Evolutionary conservation across 768 basidiomycete genomes (phyloP).

Genomic region (Pleurotus pulmonarius): DNA sequence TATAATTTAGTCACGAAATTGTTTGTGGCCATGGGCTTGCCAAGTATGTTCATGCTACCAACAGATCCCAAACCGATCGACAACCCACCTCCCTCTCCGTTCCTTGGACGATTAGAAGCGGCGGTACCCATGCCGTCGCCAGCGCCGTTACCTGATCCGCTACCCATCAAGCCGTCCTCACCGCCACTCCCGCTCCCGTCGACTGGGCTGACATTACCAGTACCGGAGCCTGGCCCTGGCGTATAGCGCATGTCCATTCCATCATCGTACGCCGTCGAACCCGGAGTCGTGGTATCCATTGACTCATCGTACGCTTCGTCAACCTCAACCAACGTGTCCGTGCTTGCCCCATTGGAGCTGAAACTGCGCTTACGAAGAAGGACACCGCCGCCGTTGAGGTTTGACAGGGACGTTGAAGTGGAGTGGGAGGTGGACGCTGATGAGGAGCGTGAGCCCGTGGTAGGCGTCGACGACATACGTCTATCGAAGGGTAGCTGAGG

Average conservation of each 20-base stretch:
- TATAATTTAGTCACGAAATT: slow-evolving; percentile 90
- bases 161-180: slow-evolving; percentile 14
- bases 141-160: slow-evolving; percentile 6
- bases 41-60: slow-evolving; percentile 51
- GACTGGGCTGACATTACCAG: slow-evolving; percentile 45
- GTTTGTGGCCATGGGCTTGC: slow-evolving; percentile 68
- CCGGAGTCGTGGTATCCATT: slow-evolving; percentile 35
- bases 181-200: slow-evolving; percentile 31
- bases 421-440: slow-evolving; percentile 26
- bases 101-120: slow-evolving; percentile 11
- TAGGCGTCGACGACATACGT: slow-evolving; percentile 25
- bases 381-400: slow-evolving; percentile 39
- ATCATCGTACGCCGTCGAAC: slow-evolving; percentile 1
- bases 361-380: slow-evolving; percentile 70
- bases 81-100: slow-evolving; percentile 8
- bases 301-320: slow-evolving; percentile 35
- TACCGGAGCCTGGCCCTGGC: slow-evolving; percentile 32
- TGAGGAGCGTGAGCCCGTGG: slow-evolving; percentile 16
- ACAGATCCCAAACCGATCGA: slow-evolving; percentile 21
- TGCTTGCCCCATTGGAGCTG: slow-evolving; percentile 35
- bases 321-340: slow-evolving; percentile 17
- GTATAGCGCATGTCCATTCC: slow-evolving; percentile 6
- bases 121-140: slow-evolving; percentile 16
- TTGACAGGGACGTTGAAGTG: slow-evolving; percentile 48
- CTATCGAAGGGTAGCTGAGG: slow-evolving; percentile 16